Evolutionary conservation across 768 basidiomycete genomes (phyloP).

Genomic region (Phanerochaete carnosa): DNA sequence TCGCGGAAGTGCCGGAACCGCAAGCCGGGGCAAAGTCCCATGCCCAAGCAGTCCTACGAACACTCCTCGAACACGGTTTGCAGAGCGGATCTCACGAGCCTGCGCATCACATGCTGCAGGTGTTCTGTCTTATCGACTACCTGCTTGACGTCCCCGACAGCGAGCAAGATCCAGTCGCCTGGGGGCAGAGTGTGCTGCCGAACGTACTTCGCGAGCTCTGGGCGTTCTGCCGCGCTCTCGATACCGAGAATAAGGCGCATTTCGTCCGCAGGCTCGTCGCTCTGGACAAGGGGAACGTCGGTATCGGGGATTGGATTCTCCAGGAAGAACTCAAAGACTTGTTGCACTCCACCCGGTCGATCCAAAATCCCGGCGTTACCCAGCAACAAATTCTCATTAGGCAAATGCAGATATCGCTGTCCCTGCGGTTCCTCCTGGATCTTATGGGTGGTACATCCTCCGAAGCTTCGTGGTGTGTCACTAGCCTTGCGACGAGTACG

Average conservation of each 20-base stretch:
- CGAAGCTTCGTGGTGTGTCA: conserved; percentile 41
- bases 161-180: conserved; percentile 36
- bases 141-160: conserved; percentile 42
- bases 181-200: conserved; percentile 56
- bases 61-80: conserved; percentile 50
- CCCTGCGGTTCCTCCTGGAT: conserved; percentile 47
- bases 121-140: conserved; percentile 53
- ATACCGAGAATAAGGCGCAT: conserved; percentile 50
- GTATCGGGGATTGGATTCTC: conserved; percentile 69
- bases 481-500: conserved; percentile 36
- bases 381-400: conserved; percentile 36
- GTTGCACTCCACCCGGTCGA: conserved; percentile 32
- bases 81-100: conserved; percentile 47
- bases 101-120: conserved; percentile 49
- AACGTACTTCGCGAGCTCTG: conserved; percentile 51
- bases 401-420: conserved; percentile 47
- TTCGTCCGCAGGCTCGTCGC: conserved; percentile 52
- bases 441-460: conserved; percentile 39
- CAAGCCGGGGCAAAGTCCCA: conserved; percentile 35
- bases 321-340: conserved; percentile 60
- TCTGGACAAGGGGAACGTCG: conserved; percentile 54
- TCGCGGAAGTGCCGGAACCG: conserved; percentile 33
- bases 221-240: conserved; percentile 53
- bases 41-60: conserved; percentile 51
- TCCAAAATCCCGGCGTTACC: conserved; percentile 27